Evolutionary conservation across 1,284 basidiomycete species (phyloP).

Genomic region (Cutaneotrichosporon curvatum): DNA sequence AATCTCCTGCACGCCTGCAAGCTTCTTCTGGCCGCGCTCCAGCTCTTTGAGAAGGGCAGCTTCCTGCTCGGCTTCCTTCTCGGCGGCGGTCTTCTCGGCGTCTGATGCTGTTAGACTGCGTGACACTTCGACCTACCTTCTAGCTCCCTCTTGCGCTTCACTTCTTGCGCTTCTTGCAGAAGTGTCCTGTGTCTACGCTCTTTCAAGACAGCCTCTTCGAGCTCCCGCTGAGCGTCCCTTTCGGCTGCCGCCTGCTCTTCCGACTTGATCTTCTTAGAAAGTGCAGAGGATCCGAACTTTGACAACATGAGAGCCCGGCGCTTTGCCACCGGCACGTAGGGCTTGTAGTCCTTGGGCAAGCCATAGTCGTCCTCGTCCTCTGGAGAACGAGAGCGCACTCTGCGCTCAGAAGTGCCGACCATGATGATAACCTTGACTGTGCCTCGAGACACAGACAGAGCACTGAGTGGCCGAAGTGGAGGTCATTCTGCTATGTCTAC

Average conservation of each 20-base stretch:
- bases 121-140: conserved; percentile 55
- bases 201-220: conserved; percentile 6
- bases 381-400: conserved; percentile 2
- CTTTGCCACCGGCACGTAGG: conserved; percentile 16
- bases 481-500: too few relatives aligned
- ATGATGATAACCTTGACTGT: background rate
- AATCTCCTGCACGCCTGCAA: conserved; percentile 85
- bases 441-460: too few relatives aligned
- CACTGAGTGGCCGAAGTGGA: background rate
- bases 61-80: conserved; percentile 81
- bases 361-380: conserved; percentile 49
- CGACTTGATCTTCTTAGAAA: conserved; percentile 9
- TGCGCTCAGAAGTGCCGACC: background rate
- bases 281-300: conserved; percentile 53
- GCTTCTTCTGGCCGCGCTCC: conserved; percentile 72
- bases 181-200: conserved; percentile 68
- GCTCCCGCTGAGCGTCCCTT: conserved; percentile 5
- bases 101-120: conserved; percentile 50
- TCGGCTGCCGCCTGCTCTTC: conserved; percentile 8
- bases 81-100: conserved; percentile 71
- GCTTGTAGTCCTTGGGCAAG: conserved; percentile 24
- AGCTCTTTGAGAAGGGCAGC: conserved; percentile 86
- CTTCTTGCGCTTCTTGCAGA: conserved; percentile 84
- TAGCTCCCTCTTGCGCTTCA: conserved; percentile 68
- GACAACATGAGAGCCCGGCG: conserved; percentile 31